Conservation (phyloP, 1,139 yeast species). For the Candida sojae region DNA sequence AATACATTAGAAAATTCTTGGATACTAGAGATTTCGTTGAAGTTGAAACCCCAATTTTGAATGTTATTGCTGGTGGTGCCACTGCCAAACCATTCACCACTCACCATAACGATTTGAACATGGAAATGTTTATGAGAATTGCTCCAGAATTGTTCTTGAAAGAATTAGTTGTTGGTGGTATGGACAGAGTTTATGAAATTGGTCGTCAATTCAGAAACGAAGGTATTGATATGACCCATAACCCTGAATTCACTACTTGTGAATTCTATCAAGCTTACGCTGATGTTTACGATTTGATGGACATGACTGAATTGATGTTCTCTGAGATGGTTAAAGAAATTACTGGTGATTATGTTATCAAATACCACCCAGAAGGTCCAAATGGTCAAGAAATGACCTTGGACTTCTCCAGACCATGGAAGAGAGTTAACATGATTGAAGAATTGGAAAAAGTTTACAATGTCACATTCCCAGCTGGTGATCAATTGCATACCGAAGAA, state of each 20-base stretch:
- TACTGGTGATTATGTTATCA: slow-evolving; percentile 82
- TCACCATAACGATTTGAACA: slow-evolving; percentile 93
- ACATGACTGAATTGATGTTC: slow-evolving; percentile 89
- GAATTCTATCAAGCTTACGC: slow-evolving; percentile 96
- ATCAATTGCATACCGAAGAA: slow-evolving; percentile 89
- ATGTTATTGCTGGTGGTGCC: slow-evolving; percentile 99
- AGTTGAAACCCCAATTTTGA: slow-evolving; percentile 99
- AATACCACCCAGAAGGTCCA: slow-evolving; percentile 88
- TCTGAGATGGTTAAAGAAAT: slow-evolving; percentile 97
- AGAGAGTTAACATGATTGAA: slow-evolving; percentile 96
- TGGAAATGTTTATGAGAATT: slow-evolving; percentile 97
- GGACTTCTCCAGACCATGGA: slow-evolving; percentile 97
- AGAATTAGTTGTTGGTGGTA: slow-evolving; percentile 97
- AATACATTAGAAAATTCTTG: slow-evolving; percentile 83
- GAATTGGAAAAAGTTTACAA: slow-evolving; percentile 85
- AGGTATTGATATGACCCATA: slow-evolving; percentile 97
- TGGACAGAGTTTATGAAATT: slow-evolving; percentile 97
- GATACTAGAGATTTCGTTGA: slow-evolving; percentile 86
- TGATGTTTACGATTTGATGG: slow-evolving; percentile 94
- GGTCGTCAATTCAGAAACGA: slow-evolving; percentile 99
- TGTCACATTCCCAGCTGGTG: slow-evolving; percentile 94
- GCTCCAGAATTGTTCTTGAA: slow-evolving; percentile 97
- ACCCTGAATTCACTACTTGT: slow-evolving; percentile 97
- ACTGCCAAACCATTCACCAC: slow-evolving; percentile 98
- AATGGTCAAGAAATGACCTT: slow-evolving; percentile 75